phyloP scores from a whole-genome alignment of 495 filamentous ascomycete species.

The Aspergillus homomorphus region DNA sequence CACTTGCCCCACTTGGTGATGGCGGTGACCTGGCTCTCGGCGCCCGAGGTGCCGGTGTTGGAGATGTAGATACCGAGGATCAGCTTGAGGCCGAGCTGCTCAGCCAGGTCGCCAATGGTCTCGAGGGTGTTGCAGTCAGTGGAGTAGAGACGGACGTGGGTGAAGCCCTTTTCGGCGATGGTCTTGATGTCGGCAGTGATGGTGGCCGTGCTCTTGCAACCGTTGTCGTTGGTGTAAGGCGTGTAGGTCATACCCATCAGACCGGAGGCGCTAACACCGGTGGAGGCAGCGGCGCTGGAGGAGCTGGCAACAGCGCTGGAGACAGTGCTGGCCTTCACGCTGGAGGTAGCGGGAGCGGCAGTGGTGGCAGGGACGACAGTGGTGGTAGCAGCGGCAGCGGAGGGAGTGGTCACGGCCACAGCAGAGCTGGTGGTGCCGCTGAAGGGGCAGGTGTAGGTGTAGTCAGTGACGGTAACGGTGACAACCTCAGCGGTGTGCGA shows the following conservation, averaged over 20 bases:
- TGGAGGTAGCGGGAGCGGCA: slow-evolving; percentile 14
- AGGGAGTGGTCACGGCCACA: slow-evolving; percentile 22
- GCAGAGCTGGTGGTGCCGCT: slow-evolving; percentile 23
- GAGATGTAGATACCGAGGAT: slow-evolving; percentile 86
- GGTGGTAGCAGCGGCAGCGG: slow-evolving; percentile 20
- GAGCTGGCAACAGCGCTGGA: slow-evolving; percentile 16
- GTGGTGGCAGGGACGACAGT: slow-evolving; percentile 14
- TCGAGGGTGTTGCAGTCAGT: slow-evolving; percentile 82
- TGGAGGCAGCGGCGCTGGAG: slow-evolving; percentile 17
- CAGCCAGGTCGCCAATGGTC: slow-evolving; percentile 65
- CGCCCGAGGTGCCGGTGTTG: slow-evolving; percentile 54
- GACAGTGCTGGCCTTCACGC: slow-evolving; percentile 15
- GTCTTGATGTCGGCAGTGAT: slow-evolving; percentile 63
- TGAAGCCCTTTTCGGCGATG: slow-evolving; percentile 75
- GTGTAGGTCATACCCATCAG: slow-evolving; percentile 92
- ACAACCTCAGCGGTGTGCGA: slow-evolving; percentile 62
- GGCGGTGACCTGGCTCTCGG: slow-evolving; percentile 64
- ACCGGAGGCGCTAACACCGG: slow-evolving; percentile 26
- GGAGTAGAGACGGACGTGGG: slow-evolving; percentile 81
- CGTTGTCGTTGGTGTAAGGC: slow-evolving; percentile 60
- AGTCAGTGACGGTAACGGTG: slow-evolving; percentile 65
- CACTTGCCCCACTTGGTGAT: slow-evolving; percentile 73
- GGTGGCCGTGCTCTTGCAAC: slow-evolving; percentile 63
- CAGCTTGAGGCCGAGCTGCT: slow-evolving; percentile 62
- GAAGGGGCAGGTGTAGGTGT: slow-evolving; percentile 72